These are phyloP conservation scores for Pleurotus tuoliensis DNA, from an alignment of 768 basidiomycete genomes.

Conservation along the genomic window DNA sequence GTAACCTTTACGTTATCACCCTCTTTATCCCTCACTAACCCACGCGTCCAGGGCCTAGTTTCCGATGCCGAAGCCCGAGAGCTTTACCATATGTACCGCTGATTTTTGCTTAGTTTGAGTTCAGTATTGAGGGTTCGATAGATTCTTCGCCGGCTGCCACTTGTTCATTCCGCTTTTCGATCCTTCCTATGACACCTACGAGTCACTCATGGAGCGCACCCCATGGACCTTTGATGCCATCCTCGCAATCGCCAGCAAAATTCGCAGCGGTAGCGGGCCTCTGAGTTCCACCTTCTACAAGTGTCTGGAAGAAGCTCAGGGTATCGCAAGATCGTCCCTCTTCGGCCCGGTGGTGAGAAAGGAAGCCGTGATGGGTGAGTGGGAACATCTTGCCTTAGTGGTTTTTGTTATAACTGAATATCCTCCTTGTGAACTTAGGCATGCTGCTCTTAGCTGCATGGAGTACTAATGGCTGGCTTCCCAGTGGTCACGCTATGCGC, in stretches of 20 bases:
- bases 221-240: conserved; percentile 97
- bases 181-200: conserved; percentile 89
- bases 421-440: conserved; percentile 37
- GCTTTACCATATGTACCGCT: conserved; percentile 81
- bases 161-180: conserved; percentile 96
- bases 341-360: conserved; percentile 93
- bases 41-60: conserved; percentile 65
- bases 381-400: conserved; percentile 13
- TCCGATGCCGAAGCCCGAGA: conserved; percentile 83
- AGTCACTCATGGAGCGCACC: conserved; percentile 85
- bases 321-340: conserved; percentile 88
- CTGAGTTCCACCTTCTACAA: conserved; percentile 84
- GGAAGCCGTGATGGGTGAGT: conserved; percentile 87
- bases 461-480: conserved; percentile 94
- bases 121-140: conserved; percentile 40
- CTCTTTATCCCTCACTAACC: conserved; percentile 1
- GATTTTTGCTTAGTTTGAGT: conserved; percentile 23
- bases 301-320: conserved; percentile 92
- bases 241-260: conserved; percentile 88
- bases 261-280: conserved; percentile 85
- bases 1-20: conserved; percentile 26
- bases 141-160: conserved; percentile 95
- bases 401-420: conserved; percentile 4
- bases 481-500: conserved; percentile 92
- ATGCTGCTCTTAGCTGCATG: conserved; percentile 91